Conservation (phyloP, 2,329 filamentous ascomycete species). For the Cladosporium colombiae region DNA sequence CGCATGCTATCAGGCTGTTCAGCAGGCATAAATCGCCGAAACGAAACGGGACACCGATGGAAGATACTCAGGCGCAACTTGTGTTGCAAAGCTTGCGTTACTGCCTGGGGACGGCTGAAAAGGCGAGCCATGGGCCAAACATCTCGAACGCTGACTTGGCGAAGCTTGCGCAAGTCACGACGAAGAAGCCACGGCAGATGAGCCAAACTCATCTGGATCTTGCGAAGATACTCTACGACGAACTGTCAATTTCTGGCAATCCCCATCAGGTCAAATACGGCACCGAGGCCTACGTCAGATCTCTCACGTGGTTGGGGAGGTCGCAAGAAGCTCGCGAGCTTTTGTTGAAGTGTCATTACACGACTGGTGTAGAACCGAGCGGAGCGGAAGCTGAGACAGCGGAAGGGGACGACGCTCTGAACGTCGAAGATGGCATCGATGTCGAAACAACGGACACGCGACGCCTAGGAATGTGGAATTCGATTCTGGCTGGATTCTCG, state of each 20-base stretch:
- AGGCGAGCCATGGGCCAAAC: not conserved
- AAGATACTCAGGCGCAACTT: conserved; percentile 67
- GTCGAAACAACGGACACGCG: not conserved
- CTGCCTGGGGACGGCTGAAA: conserved; percentile 41
- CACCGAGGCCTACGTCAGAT: not conserved
- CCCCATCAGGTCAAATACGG: not conserved
- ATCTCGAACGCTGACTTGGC: not conserved
- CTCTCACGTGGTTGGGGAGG: not conserved
- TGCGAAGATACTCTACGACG: conserved; percentile 41
- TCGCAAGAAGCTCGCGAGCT: conserved; percentile 40
- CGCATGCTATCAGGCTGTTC: conserved; percentile 65
- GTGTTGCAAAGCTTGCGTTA: conserved; percentile 62
- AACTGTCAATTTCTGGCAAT: not conserved
- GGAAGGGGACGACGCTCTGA: not conserved
- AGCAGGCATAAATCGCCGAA: conserved; percentile 51
- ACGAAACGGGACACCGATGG: conserved; percentile 49
- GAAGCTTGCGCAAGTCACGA: not conserved
- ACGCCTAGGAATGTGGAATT: conserved; percentile 25
- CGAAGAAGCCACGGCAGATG: conserved; percentile 20
- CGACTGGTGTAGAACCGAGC: not conserved
- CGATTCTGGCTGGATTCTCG: conserved; percentile 58
- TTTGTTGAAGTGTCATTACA: not conserved
- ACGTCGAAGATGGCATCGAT: not conserved
- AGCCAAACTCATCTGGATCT: conserved; percentile 42
- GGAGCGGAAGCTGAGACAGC: not conserved